Conservation (phyloP, 129 eudicot species). For the Dittrichia graveolens region DNA sequence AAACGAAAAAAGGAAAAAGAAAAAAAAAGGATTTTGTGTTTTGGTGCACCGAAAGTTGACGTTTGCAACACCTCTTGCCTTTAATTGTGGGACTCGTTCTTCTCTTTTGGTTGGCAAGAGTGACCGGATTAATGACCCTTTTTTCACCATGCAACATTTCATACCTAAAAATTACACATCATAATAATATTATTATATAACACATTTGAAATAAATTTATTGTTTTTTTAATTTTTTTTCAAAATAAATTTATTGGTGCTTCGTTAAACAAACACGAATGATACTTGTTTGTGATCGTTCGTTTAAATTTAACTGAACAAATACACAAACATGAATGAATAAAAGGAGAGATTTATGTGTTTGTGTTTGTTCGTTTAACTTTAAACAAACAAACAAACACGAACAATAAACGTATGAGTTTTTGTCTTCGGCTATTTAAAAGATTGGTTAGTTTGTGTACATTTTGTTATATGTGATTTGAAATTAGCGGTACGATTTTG, state of each 20-base stretch:
- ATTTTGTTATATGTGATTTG: no score
- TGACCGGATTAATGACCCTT: not conserved
- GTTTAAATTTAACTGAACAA: no score
- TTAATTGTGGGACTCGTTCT: constrained; percentile 38
- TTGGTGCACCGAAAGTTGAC: constrained; percentile 44
- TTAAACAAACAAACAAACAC: no score
- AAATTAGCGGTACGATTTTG: no score
- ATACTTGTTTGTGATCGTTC: no score
- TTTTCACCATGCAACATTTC: constrained; percentile 15
- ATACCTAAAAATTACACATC: not conserved
- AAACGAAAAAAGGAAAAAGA: constrained; percentile 17
- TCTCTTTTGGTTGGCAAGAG: constrained; percentile 32
- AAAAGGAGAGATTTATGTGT: no score
- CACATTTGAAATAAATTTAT: not conserved
- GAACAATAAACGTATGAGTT: no score
- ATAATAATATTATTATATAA: not conserved
- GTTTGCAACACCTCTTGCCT: constrained; percentile 20
- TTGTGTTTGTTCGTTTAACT: no score
- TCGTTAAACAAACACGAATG: no score
- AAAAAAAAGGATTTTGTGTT: constrained; percentile 23
- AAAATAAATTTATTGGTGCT: not conserved
- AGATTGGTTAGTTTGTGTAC: no score
- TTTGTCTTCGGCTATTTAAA: no score
- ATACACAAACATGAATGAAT: no score
- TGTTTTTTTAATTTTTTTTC: not conserved